phyloP scores from a whole-genome alignment of 164 flowering plant genomes.

The Vitis rupestris region DNA sequence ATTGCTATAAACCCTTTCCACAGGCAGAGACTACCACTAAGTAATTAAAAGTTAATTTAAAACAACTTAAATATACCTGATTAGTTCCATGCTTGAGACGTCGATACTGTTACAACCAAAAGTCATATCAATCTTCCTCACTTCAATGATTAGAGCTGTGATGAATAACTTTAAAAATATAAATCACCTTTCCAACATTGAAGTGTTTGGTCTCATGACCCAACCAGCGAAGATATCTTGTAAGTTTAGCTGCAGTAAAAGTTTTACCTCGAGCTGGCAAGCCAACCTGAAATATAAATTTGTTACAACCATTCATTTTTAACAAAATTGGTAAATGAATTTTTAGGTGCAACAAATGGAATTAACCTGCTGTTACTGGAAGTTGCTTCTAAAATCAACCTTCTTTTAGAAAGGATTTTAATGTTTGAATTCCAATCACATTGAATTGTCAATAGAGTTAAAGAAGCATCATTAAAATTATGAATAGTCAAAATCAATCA shows the following conservation, averaged over 20 bases:
- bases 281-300: slow-evolving; percentile 59
- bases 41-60: not conserved
- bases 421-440: not conserved
- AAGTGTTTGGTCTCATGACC: slow-evolving; percentile 99
- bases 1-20: too few relatives aligned
- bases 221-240: slow-evolving; percentile 97
- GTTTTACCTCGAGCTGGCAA: slow-evolving; percentile 99
- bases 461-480: not conserved
- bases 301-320: not conserved
- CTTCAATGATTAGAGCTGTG: not conserved
- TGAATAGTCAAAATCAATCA: not conserved
- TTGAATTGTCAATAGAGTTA: not conserved
- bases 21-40: not conserved
- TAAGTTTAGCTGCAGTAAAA: slow-evolving; percentile 94
- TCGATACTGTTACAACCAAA: slow-evolving; percentile 52
- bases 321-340: not conserved
- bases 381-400: not conserved
- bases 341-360: not conserved
- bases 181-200: slow-evolving; percentile 93
- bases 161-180: not conserved
- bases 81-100: slow-evolving; percentile 94
- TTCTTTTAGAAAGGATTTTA: not conserved
- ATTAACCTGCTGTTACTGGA: not conserved
- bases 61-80: slow-evolving; percentile 50
- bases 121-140: slow-evolving; percentile 7